These are phyloP conservation scores for Xerocomus spinulosus DNA, from an alignment of 768 basidiomycete species.

Conservation along the genomic window DNA sequence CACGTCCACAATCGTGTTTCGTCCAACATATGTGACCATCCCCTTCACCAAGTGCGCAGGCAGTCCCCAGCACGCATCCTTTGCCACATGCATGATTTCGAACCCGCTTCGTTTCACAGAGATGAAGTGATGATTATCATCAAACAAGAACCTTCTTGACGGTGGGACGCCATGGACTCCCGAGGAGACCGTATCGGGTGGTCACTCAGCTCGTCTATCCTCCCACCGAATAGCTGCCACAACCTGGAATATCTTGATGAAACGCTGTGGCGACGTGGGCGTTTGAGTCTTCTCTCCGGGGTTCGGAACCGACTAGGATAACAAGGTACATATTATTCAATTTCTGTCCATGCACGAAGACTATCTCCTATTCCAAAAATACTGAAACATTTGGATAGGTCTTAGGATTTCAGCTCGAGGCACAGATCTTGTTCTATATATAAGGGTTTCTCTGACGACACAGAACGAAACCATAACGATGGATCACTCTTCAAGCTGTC, in stretches of 20 bases:
- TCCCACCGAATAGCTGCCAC: slow-evolving; percentile 34
- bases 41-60: slow-evolving; percentile 16
- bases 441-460: slow-evolving; percentile 4
- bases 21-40: no score
- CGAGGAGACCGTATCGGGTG: slow-evolving; percentile 57
- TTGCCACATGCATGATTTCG: slow-evolving; percentile 62
- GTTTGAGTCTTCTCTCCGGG: slow-evolving; percentile 8
- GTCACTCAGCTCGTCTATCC: slow-evolving; percentile 73
- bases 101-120: slow-evolving; percentile 57
- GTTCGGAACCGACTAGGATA: slow-evolving; percentile 18
- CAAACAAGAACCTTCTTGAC: slow-evolving; percentile 66
- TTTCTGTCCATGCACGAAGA: no score
- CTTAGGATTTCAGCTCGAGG: slow-evolving; percentile 12
- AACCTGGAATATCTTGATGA: slow-evolving; percentile 46
- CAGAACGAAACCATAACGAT: background rate
- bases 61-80: slow-evolving; percentile 31
- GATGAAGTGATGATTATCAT: slow-evolving; percentile 67
- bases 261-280: slow-evolving; percentile 32
- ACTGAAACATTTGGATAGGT: slow-evolving; percentile 13
- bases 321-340: slow-evolving; percentile 8
- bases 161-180: slow-evolving; percentile 74
- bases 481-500: slow-evolving; percentile 8
- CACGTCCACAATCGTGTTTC: background rate
- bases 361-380: no score
- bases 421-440: slow-evolving; percentile 15